Evolutionary conservation across 805 yeast species (phyloP), one percentile per base, ranked within the genome.

Genomic region (Candida xyloterini): DNA sequence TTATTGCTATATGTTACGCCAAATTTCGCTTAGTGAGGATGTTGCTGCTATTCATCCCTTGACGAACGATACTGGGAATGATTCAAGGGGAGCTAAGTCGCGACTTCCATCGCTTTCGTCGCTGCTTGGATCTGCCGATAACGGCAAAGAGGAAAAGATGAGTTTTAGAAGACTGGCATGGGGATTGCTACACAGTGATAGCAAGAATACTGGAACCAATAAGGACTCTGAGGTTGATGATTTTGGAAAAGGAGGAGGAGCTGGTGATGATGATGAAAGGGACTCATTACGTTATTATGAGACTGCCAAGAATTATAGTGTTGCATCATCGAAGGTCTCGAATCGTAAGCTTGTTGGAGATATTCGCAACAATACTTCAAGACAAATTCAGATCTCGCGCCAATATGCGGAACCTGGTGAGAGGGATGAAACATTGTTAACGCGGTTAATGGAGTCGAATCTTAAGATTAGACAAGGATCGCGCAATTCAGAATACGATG

Each of bases 141-240:
- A 45, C 33, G 35, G 37, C 14, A 45, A 43, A 14, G 57, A 50
- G 11, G 57, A 56, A 22, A 51, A 51, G 30, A 25, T 48, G 21
- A 48, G 59, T 10, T 51, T 57, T 16, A 44, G 59, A 38, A 47
- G 51, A 38, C 38, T 56, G 10, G 62, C 62, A 11, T 51, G 47
- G 37, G 54, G 47, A 27, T 39, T 56, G 14, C 34, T 53, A 5
- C 50, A 52, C 34, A 52, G 39, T 42, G 50, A 43, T 8, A 36
- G 37, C 28, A 43, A 38, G 25, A 27, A 27, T 21, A 36, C 13
- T 13, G 28, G 32, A 6, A 35, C 30, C 16, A 36, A 40, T 30
- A 44, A 38, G 22, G 48, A 39, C 14, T 23, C 43, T 23, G 48
- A 46, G 29, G 27, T 30, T 4, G 52, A 49, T 5, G 48, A 48